Evolutionary conservation across 192 early-diverging fungal genomes (phyloP).

Genomic region (Rhizoclosmatium sp.): DNA sequence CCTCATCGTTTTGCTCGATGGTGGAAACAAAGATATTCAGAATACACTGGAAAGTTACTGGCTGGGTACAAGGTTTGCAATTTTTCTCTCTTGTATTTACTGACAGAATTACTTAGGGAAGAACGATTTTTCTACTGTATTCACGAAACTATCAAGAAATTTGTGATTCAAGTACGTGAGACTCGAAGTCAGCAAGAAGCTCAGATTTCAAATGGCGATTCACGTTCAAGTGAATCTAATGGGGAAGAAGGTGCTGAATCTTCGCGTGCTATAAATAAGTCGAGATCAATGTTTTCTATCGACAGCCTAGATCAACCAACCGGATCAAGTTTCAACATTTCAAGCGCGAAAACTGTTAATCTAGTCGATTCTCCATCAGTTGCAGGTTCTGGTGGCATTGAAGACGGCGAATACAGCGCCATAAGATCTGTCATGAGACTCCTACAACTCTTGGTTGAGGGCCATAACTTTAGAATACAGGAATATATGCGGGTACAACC

Average conservation of each 20-base stretch:
- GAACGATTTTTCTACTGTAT: slow-evolving; percentile 51
- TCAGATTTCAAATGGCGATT: neutral
- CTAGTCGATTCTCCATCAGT: slow-evolving; percentile 16
- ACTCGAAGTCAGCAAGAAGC: neutral
- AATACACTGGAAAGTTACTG: slow-evolving; percentile 41
- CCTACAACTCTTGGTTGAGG: slow-evolving; percentile 48
- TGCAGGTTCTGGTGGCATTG: slow-evolving; percentile 37
- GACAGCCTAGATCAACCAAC: neutral
- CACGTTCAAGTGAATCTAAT: neutral
- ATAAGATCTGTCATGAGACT: slow-evolving; percentile 44
- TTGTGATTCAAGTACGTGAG: slow-evolving; percentile 32
- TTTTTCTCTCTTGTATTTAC: slow-evolving; percentile 29
- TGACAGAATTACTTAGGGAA: slow-evolving; percentile 25
- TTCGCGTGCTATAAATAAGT: neutral
- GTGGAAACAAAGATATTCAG: slow-evolving; percentile 46
- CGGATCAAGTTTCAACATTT: neutral
- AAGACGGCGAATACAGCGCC: slow-evolving; percentile 37
- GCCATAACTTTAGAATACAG: slow-evolving; percentile 46
- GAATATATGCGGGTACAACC: slow-evolving; percentile 46
- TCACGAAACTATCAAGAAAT: slow-evolving; percentile 43
- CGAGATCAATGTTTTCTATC: neutral
- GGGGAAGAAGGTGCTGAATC: neutral
- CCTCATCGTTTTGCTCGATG: slow-evolving; percentile 46
- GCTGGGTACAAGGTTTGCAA: slow-evolving; percentile 43
- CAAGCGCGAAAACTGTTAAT: neutral